Evolutionary conservation across 2,329 filamentous ascomycete species (phyloP), one percentile per base, ranked within the genome.

Genomic region (Diplodia intermedia): DNA sequence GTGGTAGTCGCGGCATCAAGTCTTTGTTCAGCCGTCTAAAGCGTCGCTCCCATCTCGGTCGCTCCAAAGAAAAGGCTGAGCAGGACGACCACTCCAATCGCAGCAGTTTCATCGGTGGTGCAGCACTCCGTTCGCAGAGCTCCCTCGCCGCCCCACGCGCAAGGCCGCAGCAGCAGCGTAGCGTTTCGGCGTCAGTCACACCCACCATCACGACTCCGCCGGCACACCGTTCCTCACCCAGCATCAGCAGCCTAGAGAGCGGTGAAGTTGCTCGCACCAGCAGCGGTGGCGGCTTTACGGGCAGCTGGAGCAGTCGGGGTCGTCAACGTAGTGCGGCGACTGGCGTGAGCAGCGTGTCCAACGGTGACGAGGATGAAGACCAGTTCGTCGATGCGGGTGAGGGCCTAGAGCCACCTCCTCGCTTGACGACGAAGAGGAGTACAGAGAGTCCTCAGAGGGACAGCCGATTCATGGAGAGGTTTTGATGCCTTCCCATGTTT

Each of bases 311-410:
- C 36, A 61, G 55, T 9, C 38, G 54, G 12, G 55, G 56, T 4
- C 31, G 56, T 14, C 66, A 53, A 11, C 50, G 49, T 56, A 67
- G 66, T 49, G 55, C 57, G 14, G 29, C 50, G n/a, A 56, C 57
- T 11, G 36, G 50, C 15, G 66, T 65, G 47, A 60, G 53, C 76
- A 33, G 78, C 70, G 49, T 76, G 72, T 52, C 40, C 36, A 52
- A 36, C 20, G 50, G 47, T 12, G 67, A 55, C 5, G 67, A 56
- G 6, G 78, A 74, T 23, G 76, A 82, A 31, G 74, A 83, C 6
- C 83, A 85, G 53, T 83, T 84, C 66, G 84, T 87, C 68, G 86
- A 87, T 75, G 83, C 81, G 11, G 26, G 52, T 12, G 65, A 49
- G 12, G 31, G n/a, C 20, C n/a, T 26, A 15, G 53, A 43, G 20